These are phyloP conservation scores for Colletotrichum gigasporum DNA, from an alignment of 2,329 filamentous ascomycete species.

Conservation along the genomic window DNA sequence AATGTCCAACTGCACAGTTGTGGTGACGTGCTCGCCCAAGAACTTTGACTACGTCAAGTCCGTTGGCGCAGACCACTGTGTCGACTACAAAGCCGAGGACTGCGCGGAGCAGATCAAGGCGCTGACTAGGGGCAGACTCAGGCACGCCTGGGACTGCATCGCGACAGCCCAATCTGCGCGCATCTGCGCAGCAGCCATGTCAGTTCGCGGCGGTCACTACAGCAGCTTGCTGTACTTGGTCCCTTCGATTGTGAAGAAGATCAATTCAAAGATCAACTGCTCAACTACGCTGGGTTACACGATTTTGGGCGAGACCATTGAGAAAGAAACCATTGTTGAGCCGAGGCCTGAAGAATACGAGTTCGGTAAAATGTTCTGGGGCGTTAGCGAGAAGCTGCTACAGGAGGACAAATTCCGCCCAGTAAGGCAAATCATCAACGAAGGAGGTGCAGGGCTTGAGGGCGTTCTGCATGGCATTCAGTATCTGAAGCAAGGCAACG, in stretches of 20 bases:
- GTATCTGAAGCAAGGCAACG: conserved; percentile 37
- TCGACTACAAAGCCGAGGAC: conserved; percentile 53
- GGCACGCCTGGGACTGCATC: conserved; percentile 49
- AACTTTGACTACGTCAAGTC: conserved; percentile 50
- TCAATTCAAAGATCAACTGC: conserved; percentile 45
- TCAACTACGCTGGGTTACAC: conserved; percentile 50
- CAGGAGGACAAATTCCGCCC: conserved; percentile 47
- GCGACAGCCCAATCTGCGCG: conserved; percentile 36
- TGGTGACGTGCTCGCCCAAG: conserved; percentile 48
- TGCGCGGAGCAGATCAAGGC: conserved; percentile 36
- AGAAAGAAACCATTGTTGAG: conserved; percentile 35
- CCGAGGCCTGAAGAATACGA: conserved; percentile 41
- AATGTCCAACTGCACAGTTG: conserved; percentile 49
- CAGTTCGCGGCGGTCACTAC: conserved; percentile 40
- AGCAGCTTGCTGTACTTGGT: conserved; percentile 52
- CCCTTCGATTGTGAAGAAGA: conserved; percentile 44
- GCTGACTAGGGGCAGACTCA: conserved; percentile 38
- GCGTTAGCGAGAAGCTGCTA: conserved; percentile 43
- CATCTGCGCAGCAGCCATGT: conserved; percentile 43
- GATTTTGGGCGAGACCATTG: conserved; percentile 47
- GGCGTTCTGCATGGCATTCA: conserved; percentile 40
- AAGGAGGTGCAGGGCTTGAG: conserved; percentile 41
- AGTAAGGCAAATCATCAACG: conserved; percentile 41
- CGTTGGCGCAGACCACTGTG: conserved; percentile 55
- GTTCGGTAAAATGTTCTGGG: conserved; percentile 49